These are phyloP conservation scores for Sphaerosporella brunnea DNA, from an alignment of 495 filamentous ascomycete species.

Conservation along the genomic window DNA sequence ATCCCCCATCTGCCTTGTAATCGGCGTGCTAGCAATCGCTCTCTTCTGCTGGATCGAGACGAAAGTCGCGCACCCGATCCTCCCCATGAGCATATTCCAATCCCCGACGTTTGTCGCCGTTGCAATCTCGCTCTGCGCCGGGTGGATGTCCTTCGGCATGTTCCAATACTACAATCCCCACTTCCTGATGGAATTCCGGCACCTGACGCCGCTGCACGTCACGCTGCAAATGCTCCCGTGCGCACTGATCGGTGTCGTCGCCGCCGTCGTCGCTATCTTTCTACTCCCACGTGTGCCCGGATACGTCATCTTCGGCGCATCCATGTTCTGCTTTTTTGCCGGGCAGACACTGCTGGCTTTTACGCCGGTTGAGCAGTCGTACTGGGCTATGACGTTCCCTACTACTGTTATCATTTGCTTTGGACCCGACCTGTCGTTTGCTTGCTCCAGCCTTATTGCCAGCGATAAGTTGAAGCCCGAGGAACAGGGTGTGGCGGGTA, in stretches of 20 bases:
- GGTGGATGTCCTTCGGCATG: constrained; percentile 47
- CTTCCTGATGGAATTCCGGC: constrained; percentile 36
- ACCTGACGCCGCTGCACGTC: constrained; percentile 32
- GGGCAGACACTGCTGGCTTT: constrained; percentile 29
- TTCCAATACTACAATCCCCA: constrained; percentile 41
- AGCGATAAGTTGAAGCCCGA: constrained; percentile 38
- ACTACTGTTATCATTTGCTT: constrained; percentile 37
- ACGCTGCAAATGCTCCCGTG: constrained; percentile 33
- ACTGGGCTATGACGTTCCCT: constrained; percentile 47
- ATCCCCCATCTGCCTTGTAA: constrained; percentile 36
- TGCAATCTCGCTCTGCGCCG: constrained; percentile 34
- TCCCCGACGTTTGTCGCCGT: constrained; percentile 38
- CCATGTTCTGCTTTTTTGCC: constrained; percentile 28
- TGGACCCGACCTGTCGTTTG: constrained; percentile 48
- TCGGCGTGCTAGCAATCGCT: constrained; percentile 35
- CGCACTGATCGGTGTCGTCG: constrained; percentile 33
- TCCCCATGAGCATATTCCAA: constrained; percentile 36
- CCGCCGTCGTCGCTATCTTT: constrained; percentile 40
- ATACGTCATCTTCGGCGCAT: constrained; percentile 36
- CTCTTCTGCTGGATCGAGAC: constrained; percentile 38
- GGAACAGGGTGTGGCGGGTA: constrained; percentile 47
- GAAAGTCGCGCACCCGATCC: constrained; percentile 31
- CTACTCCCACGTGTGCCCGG: constrained; percentile 33
- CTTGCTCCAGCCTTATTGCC: constrained; percentile 41
- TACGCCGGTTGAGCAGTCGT: constrained; percentile 33